Evolutionary conservation across 2,329 filamentous ascomycete genomes (phyloP).

Genomic region (Apiospora hydei): DNA sequence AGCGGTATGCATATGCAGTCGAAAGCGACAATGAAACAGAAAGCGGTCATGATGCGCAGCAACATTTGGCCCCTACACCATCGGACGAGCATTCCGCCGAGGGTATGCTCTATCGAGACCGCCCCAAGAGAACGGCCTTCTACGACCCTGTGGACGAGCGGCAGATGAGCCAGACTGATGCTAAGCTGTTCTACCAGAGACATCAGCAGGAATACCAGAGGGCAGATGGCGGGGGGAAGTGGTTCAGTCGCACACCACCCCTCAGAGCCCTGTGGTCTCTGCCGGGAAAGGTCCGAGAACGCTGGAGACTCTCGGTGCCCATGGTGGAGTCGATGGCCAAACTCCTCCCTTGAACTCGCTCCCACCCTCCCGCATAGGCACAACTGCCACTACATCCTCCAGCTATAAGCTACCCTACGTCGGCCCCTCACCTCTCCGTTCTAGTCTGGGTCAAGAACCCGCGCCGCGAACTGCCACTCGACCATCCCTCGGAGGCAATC

Average conservation of each 20-base stretch:
- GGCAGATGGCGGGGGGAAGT: slow-evolving; percentile 45
- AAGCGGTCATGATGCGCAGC: slow-evolving; percentile 31
- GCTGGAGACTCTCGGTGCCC: slow-evolving; percentile 22
- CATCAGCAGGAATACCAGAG: slow-evolving; percentile 70
- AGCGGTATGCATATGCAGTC: slow-evolving; percentile 39
- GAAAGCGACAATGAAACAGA: slow-evolving; percentile 46
- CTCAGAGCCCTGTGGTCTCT: slow-evolving; percentile 54
- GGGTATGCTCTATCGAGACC: slow-evolving; percentile 67
- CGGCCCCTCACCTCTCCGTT: slow-evolving; percentile 29
- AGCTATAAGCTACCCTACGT: slow-evolving; percentile 23
- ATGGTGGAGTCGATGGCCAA: slow-evolving; percentile 5
- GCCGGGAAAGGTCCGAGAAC: slow-evolving; percentile 24
- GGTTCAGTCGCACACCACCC: slow-evolving; percentile 45
- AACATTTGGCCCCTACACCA: slow-evolving; percentile 35
- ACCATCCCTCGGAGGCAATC: slow-evolving; percentile 37
- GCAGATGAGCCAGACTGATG: slow-evolving; percentile 91
- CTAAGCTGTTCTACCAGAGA: slow-evolving; percentile 94
- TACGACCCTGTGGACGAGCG: slow-evolving; percentile 95
- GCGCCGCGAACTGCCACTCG: slow-evolving; percentile 43
- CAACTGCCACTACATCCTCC: slow-evolving; percentile 12
- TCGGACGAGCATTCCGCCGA: slow-evolving; percentile 44
- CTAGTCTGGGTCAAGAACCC: slow-evolving; percentile 32
- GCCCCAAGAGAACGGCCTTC: slow-evolving; percentile 78
- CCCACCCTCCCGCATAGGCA: neutral
- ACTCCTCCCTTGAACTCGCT: neutral